Base-by-base conservation (phyloP, 1,284 basidiomycete species). In the Apiotrichum laibachii region DNA sequence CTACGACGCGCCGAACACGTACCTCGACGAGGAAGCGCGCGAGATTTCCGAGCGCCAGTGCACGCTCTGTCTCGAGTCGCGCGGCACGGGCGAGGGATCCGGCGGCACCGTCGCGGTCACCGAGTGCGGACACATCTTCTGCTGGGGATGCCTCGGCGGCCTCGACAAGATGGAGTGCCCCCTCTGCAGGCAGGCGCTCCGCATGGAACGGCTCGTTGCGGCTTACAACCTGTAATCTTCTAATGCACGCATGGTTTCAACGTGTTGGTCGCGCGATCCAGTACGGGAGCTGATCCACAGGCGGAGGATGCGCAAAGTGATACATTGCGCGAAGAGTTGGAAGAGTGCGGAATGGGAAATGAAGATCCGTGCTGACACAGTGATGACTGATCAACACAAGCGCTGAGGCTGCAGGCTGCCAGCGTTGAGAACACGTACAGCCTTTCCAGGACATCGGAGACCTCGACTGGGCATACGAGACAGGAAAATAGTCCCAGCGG, bases 91-190 rank as follows among this genome's bases (percentile, higher is more conserved):
- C 3, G 70, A 75, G 43, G 77, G 75, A 0, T 73, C 69, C 42
- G 77, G 74, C 6, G 77, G 77, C 10, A 77, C 87, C 55, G 69
- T 71, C 5, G 89, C 88, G 66, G 87, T 90, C 31, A 96, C 93
- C 0, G 92, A 95, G 72, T 96, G 93, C 68, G 93, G 93, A 0
- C 93, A 96, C 78, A 77, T 95, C 48, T 96, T 95, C 77, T 94
- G 92, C 72, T 97, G 93, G 93, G 85, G 82, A 62, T 97, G 93
- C 73, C 90, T 96, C 85, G 88, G 50, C 90, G 93, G 93, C 85
- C 86, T 88, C 70, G 92, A 96, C 77, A 96, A 94, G 35, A 55
- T 57, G 63, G 22, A 93, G 77, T 94, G 91, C 73, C 91, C 91
- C 6, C 78, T 94, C 18, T 94, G 91, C 74, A 82, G 91, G 65